phyloP scores from a whole-genome alignment of 148 eudicot species.

The Camellia sinensis region DNA sequence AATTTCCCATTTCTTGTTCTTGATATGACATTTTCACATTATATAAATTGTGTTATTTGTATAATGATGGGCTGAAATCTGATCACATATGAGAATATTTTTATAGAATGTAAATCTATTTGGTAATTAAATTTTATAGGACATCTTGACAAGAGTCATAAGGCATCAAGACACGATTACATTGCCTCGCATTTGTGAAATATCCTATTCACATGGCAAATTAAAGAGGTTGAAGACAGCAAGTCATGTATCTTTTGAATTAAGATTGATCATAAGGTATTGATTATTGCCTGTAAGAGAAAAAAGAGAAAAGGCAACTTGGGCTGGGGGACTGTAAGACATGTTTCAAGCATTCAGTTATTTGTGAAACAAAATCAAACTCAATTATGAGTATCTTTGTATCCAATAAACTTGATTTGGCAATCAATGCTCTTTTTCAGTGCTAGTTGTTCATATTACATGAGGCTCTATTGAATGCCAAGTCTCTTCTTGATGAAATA shows the following conservation, averaged over 20 bases:
- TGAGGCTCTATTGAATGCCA: no score
- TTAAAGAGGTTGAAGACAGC: neutral
- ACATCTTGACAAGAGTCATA: neutral
- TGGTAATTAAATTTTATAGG: neutral
- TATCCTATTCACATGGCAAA: neutral
- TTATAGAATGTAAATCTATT: neutral
- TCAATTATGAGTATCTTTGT: neutral
- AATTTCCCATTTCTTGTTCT: neutral
- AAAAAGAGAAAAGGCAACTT: neutral
- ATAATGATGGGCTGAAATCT: neutral
- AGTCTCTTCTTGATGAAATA: no score
- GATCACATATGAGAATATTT: neutral
- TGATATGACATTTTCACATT: no score
- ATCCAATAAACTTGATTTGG: neutral
- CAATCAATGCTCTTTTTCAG: neutral
- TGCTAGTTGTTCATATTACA: no score
- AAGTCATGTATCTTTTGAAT: neutral
- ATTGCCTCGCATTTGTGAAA: neutral
- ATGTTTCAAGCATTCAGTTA: no score
- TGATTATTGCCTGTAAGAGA: neutral
- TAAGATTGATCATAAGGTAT: neutral
- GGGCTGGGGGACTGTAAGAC: neutral
- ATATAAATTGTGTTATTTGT: neutral
- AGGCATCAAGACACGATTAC: neutral
- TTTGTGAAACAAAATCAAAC: no score